Conservation (phyloP, 2,329 filamentous ascomycete genomes). For the Lasiodiplodia sp. region DNA sequence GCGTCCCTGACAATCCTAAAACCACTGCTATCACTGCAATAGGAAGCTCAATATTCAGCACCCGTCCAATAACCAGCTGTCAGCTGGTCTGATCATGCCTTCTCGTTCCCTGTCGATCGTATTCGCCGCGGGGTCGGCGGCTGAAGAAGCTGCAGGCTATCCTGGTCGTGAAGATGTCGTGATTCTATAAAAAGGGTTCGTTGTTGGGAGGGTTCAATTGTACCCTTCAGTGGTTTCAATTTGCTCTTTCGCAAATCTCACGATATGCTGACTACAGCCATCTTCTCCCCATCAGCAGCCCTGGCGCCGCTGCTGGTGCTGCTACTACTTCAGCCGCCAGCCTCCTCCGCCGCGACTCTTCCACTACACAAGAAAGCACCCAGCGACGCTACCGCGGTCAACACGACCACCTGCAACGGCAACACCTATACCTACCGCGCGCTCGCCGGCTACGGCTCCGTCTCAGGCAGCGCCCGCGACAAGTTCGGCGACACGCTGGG, state of each 20-base stretch:
- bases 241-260: no score
- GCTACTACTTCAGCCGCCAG: neutral
- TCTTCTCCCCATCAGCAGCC: neutral
- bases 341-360: neutral
- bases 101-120: neutral
- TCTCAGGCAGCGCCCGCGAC: slow-evolving; percentile 66
- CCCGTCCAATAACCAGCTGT: neutral
- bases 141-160: neutral
- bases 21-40: neutral
- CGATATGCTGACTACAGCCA: neutral
- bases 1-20: neutral
- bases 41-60: slow-evolving; percentile 16
- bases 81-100: neutral
- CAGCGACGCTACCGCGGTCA: slow-evolving; percentile 3
- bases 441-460: slow-evolving; percentile 71
- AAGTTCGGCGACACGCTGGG: slow-evolving; percentile 74
- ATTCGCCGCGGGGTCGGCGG: neutral
- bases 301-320: neutral
- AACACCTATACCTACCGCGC: slow-evolving; percentile 70
- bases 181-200: neutral
- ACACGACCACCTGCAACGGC: slow-evolving; percentile 62
- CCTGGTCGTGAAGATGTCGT: neutral
- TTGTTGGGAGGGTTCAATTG: neutral
- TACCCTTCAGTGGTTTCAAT: neutral
- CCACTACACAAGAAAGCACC: neutral